Conservation (phyloP, 352 stramenopile species). For the Phytopythium ostracodes region DNA sequence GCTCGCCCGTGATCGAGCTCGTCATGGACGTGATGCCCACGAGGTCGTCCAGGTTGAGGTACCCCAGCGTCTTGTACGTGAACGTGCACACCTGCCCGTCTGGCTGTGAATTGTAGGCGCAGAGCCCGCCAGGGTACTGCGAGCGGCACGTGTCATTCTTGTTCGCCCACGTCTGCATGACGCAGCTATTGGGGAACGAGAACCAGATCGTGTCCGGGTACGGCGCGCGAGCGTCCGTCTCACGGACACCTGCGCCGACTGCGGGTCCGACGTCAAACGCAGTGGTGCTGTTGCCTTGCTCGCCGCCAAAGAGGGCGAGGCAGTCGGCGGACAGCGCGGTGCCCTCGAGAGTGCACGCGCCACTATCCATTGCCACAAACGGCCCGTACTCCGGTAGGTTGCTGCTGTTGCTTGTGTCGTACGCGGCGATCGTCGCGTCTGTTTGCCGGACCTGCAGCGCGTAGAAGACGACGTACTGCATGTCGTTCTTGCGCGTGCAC, state of each 20-base stretch:
- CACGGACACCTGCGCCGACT: constrained; percentile 30
- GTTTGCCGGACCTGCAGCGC: constrained; percentile 52
- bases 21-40: constrained; percentile 64
- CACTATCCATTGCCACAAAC: constrained; percentile 61
- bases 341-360: constrained; percentile 30
- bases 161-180: constrained; percentile 27
- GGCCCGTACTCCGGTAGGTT: constrained; percentile 43
- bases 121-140: constrained; percentile 32
- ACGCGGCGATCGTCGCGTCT: constrained; percentile 27
- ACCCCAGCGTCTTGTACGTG: constrained; percentile 57
- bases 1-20: constrained; percentile 14
- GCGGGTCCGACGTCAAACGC: constrained; percentile 27
- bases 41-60: constrained; percentile 62
- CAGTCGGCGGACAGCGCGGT: constrained; percentile 18
- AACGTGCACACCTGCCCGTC: constrained; percentile 66
- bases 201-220: constrained; percentile 63
- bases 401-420: constrained; percentile 13
- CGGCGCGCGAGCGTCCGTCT: constrained; percentile 35
- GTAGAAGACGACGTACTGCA: constrained; percentile 75
- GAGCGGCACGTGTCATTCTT: constrained; percentile 37
- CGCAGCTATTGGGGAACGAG: constrained; percentile 59
- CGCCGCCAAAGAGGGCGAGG: constrained; percentile 16
- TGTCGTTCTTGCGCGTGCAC: constrained; percentile 68
- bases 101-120: constrained; percentile 24
- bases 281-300: constrained; percentile 18